Base-by-base conservation (phyloP, 768 basidiomycete genomes). In the Stropharia rugosoannulata region DNA sequence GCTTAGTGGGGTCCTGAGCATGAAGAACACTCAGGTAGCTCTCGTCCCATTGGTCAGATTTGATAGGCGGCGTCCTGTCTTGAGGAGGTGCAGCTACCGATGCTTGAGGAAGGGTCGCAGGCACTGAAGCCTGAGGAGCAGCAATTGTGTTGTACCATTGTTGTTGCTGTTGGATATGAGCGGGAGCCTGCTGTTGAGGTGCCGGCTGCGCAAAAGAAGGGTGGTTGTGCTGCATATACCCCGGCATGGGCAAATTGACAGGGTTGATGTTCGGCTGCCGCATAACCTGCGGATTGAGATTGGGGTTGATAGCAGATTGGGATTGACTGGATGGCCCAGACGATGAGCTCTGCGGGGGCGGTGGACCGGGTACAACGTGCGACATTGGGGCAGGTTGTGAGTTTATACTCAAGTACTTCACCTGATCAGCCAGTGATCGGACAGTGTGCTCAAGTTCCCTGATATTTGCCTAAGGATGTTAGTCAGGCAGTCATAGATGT, bases 361-460 rank as follows among this genome's bases (percentile, higher is more conserved):
- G 77, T 59, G 77, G 68, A 47, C 74, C 68, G 56, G 77, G 78
- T 44, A 73, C 79, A 32, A 77, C 72, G 42, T 67, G 69, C 46
- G 66, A 68, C 25, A 67, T 56, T 29, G 61, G 54, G 12, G 59
- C 48, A 41, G 62, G 41, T 70, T 70, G 57, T 68, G 61, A 45
- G 53, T 85, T 90, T 70, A 87, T 73, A 61, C 77, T 84, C 91
- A 70, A 73, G 85, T 52, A 90, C 67, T 91, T 93, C 64, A 94
- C 83, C 66, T 94, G 92, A 48, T 94, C 92, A 29, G 87, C 80
- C 53, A 94, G 74, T 19, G 82, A 63, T 51, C 90, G 79, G 52
- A 94, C 86, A 5, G 83, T 84, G 62, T 86, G 87, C 69, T 93
- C 92, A 54, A 94, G 79, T 40, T 93, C 90, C 57, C 90, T 82